phyloP scores from a whole-genome alignment of 2,329 filamentous ascomycete species.

The Emericellopsis atlantica region DNA sequence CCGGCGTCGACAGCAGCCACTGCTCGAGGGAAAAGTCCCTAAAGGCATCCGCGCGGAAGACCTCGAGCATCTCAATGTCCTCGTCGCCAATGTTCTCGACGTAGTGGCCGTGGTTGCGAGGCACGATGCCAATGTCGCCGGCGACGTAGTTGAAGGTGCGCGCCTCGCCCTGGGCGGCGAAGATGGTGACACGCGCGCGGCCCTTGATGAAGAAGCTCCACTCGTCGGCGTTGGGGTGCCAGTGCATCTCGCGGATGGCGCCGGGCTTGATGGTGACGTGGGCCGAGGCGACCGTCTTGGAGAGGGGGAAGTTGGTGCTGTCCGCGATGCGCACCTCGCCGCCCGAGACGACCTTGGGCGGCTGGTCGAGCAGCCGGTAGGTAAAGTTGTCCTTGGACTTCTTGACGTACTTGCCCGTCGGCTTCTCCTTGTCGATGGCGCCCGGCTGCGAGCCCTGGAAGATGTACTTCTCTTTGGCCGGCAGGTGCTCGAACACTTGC shows the following conservation, averaged over 20 bases:
- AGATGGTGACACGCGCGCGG: slow-evolving; percentile 61
- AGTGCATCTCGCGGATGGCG: slow-evolving; percentile 68
- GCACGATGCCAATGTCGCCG: slow-evolving; percentile 68
- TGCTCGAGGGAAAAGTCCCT: slow-evolving; percentile 62
- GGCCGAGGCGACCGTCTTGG: slow-evolving; percentile 60
- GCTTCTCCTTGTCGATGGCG: slow-evolving; percentile 52
- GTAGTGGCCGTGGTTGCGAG: slow-evolving; percentile 67
- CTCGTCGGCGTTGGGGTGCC: slow-evolving; percentile 69
- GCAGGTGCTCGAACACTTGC: slow-evolving; percentile 57
- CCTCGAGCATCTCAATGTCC: slow-evolving; percentile 62
- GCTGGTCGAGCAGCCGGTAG: slow-evolving; percentile 59
- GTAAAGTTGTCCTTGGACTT: slow-evolving; percentile 58
- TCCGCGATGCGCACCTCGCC: slow-evolving; percentile 65
- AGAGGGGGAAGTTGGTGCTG: slow-evolving; percentile 63
- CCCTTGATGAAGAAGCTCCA: slow-evolving; percentile 72
- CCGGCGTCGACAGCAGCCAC: slow-evolving; percentile 63
- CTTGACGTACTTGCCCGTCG: slow-evolving; percentile 47
- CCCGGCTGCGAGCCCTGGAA: slow-evolving; percentile 57
- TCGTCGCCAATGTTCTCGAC: slow-evolving; percentile 74
- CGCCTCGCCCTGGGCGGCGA: slow-evolving; percentile 54
- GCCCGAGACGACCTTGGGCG: slow-evolving; percentile 52
- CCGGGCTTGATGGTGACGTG: slow-evolving; percentile 60
- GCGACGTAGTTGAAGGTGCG: slow-evolving; percentile 65
- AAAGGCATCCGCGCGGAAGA: slow-evolving; percentile 61
- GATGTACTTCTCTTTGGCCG: slow-evolving; percentile 60